Base-by-base conservation (phyloP, 148 eudicot genomes). In the Drosera capensis region DNA sequence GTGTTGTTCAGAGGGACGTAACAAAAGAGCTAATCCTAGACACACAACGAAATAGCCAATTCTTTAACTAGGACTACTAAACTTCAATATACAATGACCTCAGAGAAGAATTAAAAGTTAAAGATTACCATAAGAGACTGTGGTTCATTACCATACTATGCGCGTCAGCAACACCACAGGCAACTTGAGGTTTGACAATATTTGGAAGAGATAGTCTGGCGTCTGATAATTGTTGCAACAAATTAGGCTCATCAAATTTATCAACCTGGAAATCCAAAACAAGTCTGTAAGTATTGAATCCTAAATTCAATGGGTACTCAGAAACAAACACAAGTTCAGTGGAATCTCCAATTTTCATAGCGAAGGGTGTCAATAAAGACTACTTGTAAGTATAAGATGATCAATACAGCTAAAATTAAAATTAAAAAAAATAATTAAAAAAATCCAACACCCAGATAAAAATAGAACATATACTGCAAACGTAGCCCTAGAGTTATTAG, bases 121-220 rank as follows among this genome's bases (percentile, higher is more conserved):
- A n/a, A n/a, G n/a, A n/a, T n/a, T n/a, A n/a, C n/a, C n/a, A n/a
- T n/a, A n/a, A n/a, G n/a, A n/a, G n/a, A n/a, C n/a, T n/a, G n/a
- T n/a, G 43, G 45, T 25, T 40, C 23, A 54, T 59, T 77, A 88
- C 94, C 97, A 83, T 88, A 57, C 81, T 83, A 67, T 88, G 97
- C 48, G 97, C 81, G 72, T 84, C 75, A 59, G 84, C 60, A 22
- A 88, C 86, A 38, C 97, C 97, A 64, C 97, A 88, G 17, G 94
- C 97, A 67, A 83, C 92, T 80, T 83, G 97, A 60, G 97, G 84
- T 64, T 88, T 88, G 63, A 88, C 97, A 31, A 88, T 83, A 59
- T 67, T 69, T 22, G 97, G 94, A 36, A 64, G 68, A 44, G 79
- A 67, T 49, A 88, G 53, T 55, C 72, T 67, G 25, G 92, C 84